Evolutionary conservation across 257 asterid species (phyloP), one percentile per base, ranked within the genome.

Genomic region (Leonotis leonurus): DNA sequence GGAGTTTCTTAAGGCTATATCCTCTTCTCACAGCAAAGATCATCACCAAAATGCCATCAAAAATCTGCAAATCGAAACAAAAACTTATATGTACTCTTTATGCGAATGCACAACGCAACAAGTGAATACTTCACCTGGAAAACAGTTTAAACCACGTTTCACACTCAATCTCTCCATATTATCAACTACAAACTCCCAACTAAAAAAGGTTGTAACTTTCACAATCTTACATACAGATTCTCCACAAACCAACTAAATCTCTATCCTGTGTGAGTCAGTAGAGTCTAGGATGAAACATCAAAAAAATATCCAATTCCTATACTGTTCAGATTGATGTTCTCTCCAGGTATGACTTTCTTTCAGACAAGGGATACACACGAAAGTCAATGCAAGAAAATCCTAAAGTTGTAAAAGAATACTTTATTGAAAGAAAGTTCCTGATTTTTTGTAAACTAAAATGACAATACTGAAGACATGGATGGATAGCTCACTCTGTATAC

Each of bases 31-130:
- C 49, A 71, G 33, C 70, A 66, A 69, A 36, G 67, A 83, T 25
- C 95, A 88, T 88, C 76, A 43, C 59, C 53, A 73, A 60, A 66
- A n/a, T 58, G 64, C 78, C 83, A 78, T 64, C 37, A 70, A 35
- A 37, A 72, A 20, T 56, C 77, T 72, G 74, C 49, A 44, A 57
- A 55, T 12, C 37, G 56, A 26, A 44, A 25, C 36, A 33, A 3
- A 48, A 66, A 60, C 4, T 13, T 8, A 2, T 29, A 1, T 46
- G 11, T 11, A 43, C 18, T 1, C 0, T 40, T 3, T 16, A 16
- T 8, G 8, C 14, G 3, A 43, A 56, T 25, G 60, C 43, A 62
- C 2, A 8, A 35, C 12, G 37, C 13, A 8, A 18, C 1, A 6
- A 5, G 22, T 27, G 16, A 18, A 26, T 17, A 51, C 29, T 27